phyloP scores from a whole-genome alignment of 345 rosid genomes.

The Clausena lansium region DNA sequence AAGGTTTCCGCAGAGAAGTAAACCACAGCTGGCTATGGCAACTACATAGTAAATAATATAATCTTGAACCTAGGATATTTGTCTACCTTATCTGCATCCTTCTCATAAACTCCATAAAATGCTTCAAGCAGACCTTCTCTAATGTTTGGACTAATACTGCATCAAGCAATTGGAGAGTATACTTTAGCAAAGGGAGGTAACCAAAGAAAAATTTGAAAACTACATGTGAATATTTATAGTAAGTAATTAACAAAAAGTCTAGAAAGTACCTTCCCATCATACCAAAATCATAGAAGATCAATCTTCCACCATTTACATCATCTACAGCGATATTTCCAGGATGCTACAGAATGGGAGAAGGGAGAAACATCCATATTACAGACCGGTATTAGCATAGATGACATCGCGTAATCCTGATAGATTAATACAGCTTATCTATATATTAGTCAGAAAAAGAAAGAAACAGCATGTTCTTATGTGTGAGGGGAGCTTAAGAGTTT shows the following conservation, averaged over 20 bases:
- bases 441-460: not conserved
- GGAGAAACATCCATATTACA: not conserved
- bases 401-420: conserved; percentile 12
- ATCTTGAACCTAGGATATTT: conserved; percentile 11
- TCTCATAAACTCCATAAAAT: conserved; percentile 92
- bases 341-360: conserved; percentile 51
- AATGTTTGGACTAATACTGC: conserved; percentile 91
- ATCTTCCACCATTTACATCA: conserved; percentile 96
- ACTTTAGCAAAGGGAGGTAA: conserved; percentile 12
- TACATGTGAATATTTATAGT: not conserved
- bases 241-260: conserved; percentile 9
- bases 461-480: not conserved
- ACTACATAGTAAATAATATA: conserved; percentile 1
- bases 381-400: not conserved
- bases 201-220: conserved; percentile 9
- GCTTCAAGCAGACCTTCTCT: conserved; percentile 89
- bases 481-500: too few species aligned
- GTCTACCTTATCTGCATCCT: conserved; percentile 88
- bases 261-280: conserved; percentile 97
- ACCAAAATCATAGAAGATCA: conserved; percentile 97
- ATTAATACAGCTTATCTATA: not conserved
- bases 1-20: not conserved
- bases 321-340: conserved; percentile 99
- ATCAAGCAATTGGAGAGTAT: conserved; percentile 14
- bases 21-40: conserved; percentile 2